A percentile compares a stretch with the other conserved stretches of the same genome.
Conservation (phyloP, 805 yeast species). For the Candida golubevii region DNA sequence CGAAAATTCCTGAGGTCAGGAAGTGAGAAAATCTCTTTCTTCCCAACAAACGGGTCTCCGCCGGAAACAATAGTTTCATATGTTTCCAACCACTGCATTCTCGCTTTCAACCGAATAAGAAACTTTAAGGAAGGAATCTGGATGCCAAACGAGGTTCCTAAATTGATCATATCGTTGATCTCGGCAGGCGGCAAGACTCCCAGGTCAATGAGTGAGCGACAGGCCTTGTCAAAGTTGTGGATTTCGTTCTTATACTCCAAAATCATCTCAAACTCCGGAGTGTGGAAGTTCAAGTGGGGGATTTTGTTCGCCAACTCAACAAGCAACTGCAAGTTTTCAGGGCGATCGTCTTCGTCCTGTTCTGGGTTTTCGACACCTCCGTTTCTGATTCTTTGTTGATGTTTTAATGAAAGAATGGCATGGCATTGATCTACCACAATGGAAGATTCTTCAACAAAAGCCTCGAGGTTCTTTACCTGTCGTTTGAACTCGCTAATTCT, state of each 20-base stretch:
- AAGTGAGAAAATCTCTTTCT: conserved; percentile 32
- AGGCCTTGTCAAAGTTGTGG: conserved; percentile 46
- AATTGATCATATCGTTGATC: conserved; percentile 47
- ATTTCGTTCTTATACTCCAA: conserved; percentile 50
- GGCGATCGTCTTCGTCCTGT: conserved; percentile 21
- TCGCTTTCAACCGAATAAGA: conserved; percentile 32
- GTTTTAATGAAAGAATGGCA: conserved; percentile 46
- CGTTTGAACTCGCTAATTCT: conserved; percentile 19
- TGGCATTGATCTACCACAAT: conserved; percentile 56
- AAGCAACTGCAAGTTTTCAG: conserved; percentile 8
- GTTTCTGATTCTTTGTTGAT: conserved; percentile 45
- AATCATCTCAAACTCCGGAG: conserved; percentile 59
- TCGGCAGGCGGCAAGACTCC: conserved; percentile 37
- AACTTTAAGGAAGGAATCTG: conserved; percentile 44
- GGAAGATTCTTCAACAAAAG: conserved; percentile 43
- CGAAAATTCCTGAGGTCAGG: conserved; percentile 26
- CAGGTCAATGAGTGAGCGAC: conserved; percentile 35
- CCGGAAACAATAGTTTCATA: conserved; percentile 34
- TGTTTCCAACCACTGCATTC: conserved; percentile 31
- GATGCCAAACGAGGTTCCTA: conserved; percentile 60
- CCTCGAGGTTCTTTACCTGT: conserved; percentile 30
- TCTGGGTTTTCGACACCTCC: conserved; percentile 19
- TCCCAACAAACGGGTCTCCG: conserved; percentile 37
- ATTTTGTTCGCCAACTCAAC: conserved; percentile 31
- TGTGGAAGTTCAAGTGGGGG: conserved; percentile 45